Evolutionary conservation across 73 alveolate species (phyloP).

Genomic region (Symbiodinium pilosum): DNA sequence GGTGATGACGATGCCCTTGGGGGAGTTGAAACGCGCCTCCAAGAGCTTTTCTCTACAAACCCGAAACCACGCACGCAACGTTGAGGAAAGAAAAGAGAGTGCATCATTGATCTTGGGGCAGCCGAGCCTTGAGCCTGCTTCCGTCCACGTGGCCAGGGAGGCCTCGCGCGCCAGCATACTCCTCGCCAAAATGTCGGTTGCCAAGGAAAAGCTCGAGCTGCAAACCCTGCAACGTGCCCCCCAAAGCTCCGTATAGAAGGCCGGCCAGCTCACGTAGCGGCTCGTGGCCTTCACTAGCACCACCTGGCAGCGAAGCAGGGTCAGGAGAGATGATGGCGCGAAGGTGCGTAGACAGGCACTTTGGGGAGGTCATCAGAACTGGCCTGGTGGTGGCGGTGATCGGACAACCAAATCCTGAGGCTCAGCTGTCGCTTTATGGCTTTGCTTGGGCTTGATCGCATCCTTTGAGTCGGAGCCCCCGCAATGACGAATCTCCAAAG

Average conservation of each 20-base stretch:
- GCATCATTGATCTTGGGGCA: not conserved
- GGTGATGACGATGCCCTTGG: slow-evolving; percentile 79
- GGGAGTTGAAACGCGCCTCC: slow-evolving; percentile 79
- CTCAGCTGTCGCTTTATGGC: too few relatives aligned
- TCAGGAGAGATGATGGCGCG: not conserved
- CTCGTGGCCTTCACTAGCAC: slow-evolving; percentile 76
- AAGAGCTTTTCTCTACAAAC: not conserved
- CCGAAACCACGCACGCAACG: not conserved
- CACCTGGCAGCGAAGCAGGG: not conserved
- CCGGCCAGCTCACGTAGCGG: slow-evolving; percentile 94
- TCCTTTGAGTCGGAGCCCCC: too few relatives aligned
- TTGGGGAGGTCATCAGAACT: too few relatives aligned
- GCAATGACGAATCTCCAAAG: too few relatives aligned
- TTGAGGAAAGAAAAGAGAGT: not conserved
- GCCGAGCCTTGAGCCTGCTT: slow-evolving; percentile 62
- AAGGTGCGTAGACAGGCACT: not conserved
- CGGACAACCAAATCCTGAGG: slow-evolving; percentile 69
- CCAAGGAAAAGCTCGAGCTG: not conserved
- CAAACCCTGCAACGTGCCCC: not conserved
- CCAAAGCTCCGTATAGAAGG: slow-evolving; percentile 59
- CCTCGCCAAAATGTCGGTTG: not conserved
- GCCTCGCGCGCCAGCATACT: slow-evolving; percentile 85
- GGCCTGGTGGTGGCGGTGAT: slow-evolving; percentile 77
- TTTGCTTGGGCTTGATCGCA: too few relatives aligned
- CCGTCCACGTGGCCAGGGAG: slow-evolving; percentile 89